A percentile compares a stretch with the other conserved stretches of the same genome.
phyloP scores from a whole-genome alignment of 495 filamentous ascomycete genomes.

The Opeltia flavorubescens region DNA sequence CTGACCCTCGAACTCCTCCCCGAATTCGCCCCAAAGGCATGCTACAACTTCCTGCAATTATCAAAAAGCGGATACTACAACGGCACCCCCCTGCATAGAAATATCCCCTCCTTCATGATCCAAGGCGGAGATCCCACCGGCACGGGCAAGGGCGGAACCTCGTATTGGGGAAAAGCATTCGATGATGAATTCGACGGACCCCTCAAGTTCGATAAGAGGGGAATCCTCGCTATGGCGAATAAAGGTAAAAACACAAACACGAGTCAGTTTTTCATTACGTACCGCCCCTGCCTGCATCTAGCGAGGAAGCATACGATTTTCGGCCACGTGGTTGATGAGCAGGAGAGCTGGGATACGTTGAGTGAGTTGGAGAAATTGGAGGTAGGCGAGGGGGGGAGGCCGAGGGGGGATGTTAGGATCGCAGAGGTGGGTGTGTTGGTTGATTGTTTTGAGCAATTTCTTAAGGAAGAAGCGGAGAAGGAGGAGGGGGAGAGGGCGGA shows the following conservation, averaged over 20 bases:
- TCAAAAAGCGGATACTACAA: conserved; percentile 84
- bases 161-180: conserved; percentile 81
- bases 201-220: conserved; percentile 59
- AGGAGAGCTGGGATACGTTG: conserved; percentile 40
- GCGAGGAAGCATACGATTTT: conserved; percentile 97
- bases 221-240: conserved; percentile 87
- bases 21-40: conserved; percentile 78
- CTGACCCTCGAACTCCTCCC: conserved; percentile 83
- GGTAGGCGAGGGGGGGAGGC: conserved; percentile 49
- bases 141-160: conserved; percentile 72
- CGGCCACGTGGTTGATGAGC: conserved; percentile 64
- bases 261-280: conserved; percentile 89
- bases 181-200: conserved; percentile 88
- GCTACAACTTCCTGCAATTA: conserved; percentile 91
- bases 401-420: conserved; percentile 62
- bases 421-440: conserved; percentile 76
- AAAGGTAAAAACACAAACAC: conserved; percentile 97
- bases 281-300: conserved; percentile 67
- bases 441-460: conserved; percentile 91
- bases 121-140: conserved; percentile 65
- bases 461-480: conserved; percentile 42
- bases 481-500: conserved; percentile 21
- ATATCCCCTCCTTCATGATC: conserved; percentile 94
- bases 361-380: conserved; percentile 57
- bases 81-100: conserved; percentile 71